Base-by-base conservation (phyloP, 768 basidiomycete genomes). In the Trametes maxima region DNA sequence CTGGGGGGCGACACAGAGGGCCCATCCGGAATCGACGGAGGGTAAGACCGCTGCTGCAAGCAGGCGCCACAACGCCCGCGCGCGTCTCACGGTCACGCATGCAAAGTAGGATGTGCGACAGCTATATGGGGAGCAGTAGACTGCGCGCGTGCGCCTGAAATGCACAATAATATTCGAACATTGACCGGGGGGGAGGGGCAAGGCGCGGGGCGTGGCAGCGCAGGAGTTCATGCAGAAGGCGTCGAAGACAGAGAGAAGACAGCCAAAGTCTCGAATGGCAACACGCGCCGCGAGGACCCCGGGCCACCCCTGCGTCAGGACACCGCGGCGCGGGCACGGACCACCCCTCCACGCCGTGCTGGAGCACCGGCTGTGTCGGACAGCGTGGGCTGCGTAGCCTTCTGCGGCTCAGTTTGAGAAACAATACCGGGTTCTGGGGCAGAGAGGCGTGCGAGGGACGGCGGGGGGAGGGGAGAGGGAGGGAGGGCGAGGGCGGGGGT, bases 201-300 rank as follows among this genome's bases (percentile, higher is more conserved):
- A 25, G 52, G 39, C 16, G 19, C 13, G 43, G 35, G 2, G 53
- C 42, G 19, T 22, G 49, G 47, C 37, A 35, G 54, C 33, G 54
- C 44, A 44, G 48, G 49, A 35, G 10, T 45, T 52, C 58, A 59
- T 39, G 58, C n/a, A 49, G 46, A 47, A 47, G 59, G 24, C 51
- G 22, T 36, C 43, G n/a, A 37, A 50, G 45, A 14, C 21, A 46
- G 33, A 25, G 35, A 51, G 54, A 55, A 48, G 46, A 39, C 56
- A 46, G 59, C 52, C 59, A 56, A 54, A 64, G 62, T 63, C 65
- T 61, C 24, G 65, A 66, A 63, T 59, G 58, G 60, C 57, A 62
- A 66, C 65, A 66, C 65, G 65, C 65, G 61, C 59, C 44, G 62
- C 21, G 17, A 6, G 56, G 62, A 55, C 65, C 65, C 65, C 65